Conservation (phyloP, 2,329 filamentous ascomycete genomes). For the Calonectria ilicicola region DNA sequence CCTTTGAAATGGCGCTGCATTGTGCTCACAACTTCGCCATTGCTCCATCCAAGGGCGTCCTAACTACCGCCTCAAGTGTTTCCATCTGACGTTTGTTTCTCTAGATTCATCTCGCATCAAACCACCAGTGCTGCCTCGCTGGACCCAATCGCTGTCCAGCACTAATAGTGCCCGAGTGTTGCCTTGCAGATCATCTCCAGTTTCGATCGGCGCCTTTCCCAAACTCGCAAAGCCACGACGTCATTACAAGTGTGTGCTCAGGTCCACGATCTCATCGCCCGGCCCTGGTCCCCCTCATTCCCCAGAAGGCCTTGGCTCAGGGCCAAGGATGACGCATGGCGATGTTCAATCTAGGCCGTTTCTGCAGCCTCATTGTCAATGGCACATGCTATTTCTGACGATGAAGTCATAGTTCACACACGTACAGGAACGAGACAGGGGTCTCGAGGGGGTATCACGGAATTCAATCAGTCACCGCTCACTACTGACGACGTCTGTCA, state of each 20-base stretch:
- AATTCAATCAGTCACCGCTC: conserved; percentile 16
- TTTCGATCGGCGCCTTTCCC: conserved; percentile 47
- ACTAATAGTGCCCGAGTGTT: conserved; percentile 31
- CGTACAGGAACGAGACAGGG: conserved; percentile 15
- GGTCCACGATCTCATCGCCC: conserved; percentile 36
- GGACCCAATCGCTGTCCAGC: conserved; percentile 35
- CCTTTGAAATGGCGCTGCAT: background rate
- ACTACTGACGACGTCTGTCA: conserved; percentile 2
- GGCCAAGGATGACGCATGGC: conserved; percentile 14
- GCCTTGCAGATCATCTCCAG: conserved; percentile 47
- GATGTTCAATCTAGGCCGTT: conserved; percentile 9
- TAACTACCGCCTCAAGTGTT: conserved; percentile 31
- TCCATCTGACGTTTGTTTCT: conserved; percentile 22
- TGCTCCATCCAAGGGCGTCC: background rate
- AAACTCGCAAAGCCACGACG: conserved; percentile 37
- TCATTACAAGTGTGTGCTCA: conserved; percentile 35
- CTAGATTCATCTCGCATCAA: conserved; percentile 24
- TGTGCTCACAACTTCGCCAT: conserved; percentile 4
- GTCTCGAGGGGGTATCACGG: conserved; percentile 22
- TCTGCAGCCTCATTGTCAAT: conserved; percentile 12
- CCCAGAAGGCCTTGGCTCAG: conserved; percentile 13
- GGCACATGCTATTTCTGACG: conserved; percentile 8
- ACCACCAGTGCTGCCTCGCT: conserved; percentile 26
- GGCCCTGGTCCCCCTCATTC: conserved; percentile 33
- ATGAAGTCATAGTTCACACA: conserved; percentile 40